These are phyloP conservation scores for Podaxis mareebaensis DNA, from an alignment of 768 basidiomycete genomes.

Conservation along the genomic window DNA sequence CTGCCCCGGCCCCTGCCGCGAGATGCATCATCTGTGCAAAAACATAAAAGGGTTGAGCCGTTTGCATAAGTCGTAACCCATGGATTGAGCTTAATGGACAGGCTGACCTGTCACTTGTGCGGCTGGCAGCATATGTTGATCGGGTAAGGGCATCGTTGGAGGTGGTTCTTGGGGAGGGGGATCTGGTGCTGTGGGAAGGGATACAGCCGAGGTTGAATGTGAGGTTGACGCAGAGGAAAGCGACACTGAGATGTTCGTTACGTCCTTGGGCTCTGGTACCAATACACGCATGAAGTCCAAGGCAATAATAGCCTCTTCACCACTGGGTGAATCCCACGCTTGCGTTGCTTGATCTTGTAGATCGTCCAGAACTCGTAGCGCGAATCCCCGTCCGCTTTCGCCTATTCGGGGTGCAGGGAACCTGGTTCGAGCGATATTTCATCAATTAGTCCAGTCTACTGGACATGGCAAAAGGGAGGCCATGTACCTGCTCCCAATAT, in stretches of 20 bases:
- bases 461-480: conserved; percentile 3
- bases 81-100: background rate
- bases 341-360: conserved; percentile 63
- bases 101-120: conserved; percentile 11
- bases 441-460: background rate
- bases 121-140: background rate
- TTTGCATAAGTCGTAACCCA: background rate
- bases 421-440: conserved; percentile 28
- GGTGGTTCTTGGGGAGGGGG: background rate
- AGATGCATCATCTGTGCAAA: conserved; percentile 7
- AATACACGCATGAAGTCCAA: conserved; percentile 54
- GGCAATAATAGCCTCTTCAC: conserved; percentile 50
- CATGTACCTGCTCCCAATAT: conserved; percentile 65
- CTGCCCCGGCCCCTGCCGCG: background rate
- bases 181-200: background rate
- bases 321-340: conserved; percentile 47
- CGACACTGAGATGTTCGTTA: background rate
- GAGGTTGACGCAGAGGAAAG: background rate
- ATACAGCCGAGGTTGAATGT: background rate
- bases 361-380: conserved; percentile 54
- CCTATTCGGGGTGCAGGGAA: conserved; percentile 49
- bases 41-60: conserved; percentile 1
- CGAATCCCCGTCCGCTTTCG: conserved; percentile 30
- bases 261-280: conserved; percentile 30
- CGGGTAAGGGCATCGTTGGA: background rate